Evolutionary conservation across 192 early-diverging fungal species (phyloP).

Genomic region (Hyaloraphidium curvatum): DNA sequence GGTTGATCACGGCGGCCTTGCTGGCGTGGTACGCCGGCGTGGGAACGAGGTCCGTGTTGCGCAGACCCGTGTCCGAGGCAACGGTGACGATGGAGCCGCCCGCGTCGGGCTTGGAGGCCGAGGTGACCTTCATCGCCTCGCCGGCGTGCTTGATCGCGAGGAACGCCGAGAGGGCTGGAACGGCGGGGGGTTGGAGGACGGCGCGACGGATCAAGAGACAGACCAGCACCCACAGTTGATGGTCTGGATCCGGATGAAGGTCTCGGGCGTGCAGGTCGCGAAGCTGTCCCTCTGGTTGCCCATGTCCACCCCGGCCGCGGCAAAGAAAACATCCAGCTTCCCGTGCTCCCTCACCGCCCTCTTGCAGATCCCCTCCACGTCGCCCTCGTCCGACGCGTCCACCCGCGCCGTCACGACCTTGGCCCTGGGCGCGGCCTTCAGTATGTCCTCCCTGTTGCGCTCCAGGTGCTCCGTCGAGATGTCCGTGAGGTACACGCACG

Average conservation of each 20-base stretch:
- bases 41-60: not conserved
- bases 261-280: not conserved
- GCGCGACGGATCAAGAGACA: too few species aligned
- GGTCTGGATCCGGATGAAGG: not conserved
- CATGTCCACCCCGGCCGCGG: constrained; percentile 20
- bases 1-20: constrained; percentile 28
- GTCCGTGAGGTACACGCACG: too few species aligned
- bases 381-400: constrained; percentile 18
- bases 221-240: too few species aligned
- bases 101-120: constrained; percentile 15
- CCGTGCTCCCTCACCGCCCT: constrained; percentile 18
- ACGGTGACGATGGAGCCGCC: constrained; percentile 26
- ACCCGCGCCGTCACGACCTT: constrained; percentile 13
- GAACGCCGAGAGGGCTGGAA: constrained; percentile 12
- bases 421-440: constrained; percentile 10
- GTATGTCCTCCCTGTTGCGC: constrained; percentile 19
- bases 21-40: constrained; percentile 22
- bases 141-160: constrained; percentile 24
- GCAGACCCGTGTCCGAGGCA: constrained; percentile 18
- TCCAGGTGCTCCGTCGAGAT: too few species aligned
- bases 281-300: too few species aligned
- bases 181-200: too few species aligned
- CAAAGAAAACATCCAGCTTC: constrained; percentile 28
- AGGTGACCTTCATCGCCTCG: constrained; percentile 20
- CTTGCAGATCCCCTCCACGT: constrained; percentile 11